Evolutionary conservation across 805 yeast species (phyloP), one percentile per base, ranked within the genome.

Genomic region (Lipomyces sp.): DNA sequence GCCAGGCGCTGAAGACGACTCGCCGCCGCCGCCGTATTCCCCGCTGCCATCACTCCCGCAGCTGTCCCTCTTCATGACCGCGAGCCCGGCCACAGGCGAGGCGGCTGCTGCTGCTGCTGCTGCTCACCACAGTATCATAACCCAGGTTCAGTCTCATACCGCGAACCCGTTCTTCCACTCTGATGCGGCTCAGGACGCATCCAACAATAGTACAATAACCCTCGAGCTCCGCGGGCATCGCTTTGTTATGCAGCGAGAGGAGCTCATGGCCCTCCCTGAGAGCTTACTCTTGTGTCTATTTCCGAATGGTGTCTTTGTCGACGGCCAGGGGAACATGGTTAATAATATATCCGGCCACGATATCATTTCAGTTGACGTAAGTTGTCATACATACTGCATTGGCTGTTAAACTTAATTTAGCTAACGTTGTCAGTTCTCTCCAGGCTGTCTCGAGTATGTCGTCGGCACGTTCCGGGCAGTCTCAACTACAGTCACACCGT

Each of bases 251-350:
- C 87, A 96, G 4, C 83, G 97, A 69, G 96, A 91, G 73, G 97
- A 92, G 76, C 83, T 95, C 71, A 88, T 93, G 91, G 87, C 92
- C 61, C 80, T 95, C 39, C 99, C 99, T 0, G 99, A 95, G 76
- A 87, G 93, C 67, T 86, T 95, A 32, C 80, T 95, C 65, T 84
- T 93, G 63, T 90, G 97, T 73, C 80, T 95, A 30, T 90, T 92
- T 74, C 97, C 97, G 15, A 91, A 90, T 71, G 97, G 98, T 53
- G 96, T 92, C 2, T 90, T 92, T 75, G 83, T 90, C 64, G 95
- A 91, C 77, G 82, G 83, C 65, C 79, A 85, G 61, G 97, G 96
- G 1, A 88, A 88, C 71, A 89, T 90, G 7, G 90, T 92, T 64
- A 84, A 90, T 42, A 90, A 89, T 72, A 78, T 91, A 73, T 87